A percentile compares a stretch with the other conserved stretches of the same genome.
Evolutionary conservation across 768 basidiomycete species (phyloP).

Genomic region (Macrolepiota albuminosa): DNA sequence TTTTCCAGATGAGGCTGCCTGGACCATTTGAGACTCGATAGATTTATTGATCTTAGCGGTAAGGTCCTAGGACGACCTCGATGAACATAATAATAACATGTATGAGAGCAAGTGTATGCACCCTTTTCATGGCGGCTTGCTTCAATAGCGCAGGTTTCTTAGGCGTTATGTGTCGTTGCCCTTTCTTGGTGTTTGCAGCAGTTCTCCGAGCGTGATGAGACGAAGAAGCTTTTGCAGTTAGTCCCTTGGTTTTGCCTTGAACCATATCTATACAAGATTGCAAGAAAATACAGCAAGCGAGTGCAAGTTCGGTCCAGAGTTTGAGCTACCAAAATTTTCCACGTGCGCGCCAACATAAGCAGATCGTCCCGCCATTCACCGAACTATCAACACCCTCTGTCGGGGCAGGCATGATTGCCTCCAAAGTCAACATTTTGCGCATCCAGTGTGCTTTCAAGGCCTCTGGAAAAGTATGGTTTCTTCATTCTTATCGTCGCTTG

Average conservation of each 20-base stretch:
- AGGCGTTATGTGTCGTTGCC: conserved; percentile 70
- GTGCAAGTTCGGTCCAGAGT: not conserved
- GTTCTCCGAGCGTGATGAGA: conserved; percentile 61
- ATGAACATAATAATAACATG: not conserved
- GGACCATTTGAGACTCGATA: conserved; percentile 88
- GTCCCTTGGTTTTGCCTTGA: conserved; percentile 84
- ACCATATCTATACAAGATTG: conserved; percentile 40
- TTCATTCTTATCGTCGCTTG: not conserved
- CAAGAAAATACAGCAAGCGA: not conserved
- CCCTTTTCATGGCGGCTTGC: conserved; percentile 76
- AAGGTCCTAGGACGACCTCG: conserved; percentile 48
- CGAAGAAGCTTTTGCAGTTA: conserved; percentile 49
- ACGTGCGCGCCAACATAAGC: conserved; percentile 13
- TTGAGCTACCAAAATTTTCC: conserved; percentile 25
- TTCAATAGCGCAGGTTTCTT: conserved; percentile 75
- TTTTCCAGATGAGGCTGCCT: conserved; percentile 84
- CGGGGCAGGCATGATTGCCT: conserved; percentile 37
- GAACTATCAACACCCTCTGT: conserved; percentile 24
- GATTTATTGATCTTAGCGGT: conserved; percentile 89
- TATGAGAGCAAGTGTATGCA: conserved; percentile 22
- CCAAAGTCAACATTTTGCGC: conserved; percentile 44
- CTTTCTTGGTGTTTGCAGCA: conserved; percentile 73
- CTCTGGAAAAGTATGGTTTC: conserved; percentile 38
- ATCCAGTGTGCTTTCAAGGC: conserved; percentile 44
- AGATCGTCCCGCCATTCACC: conserved; percentile 37